phyloP scores from a whole-genome alignment of 768 basidiomycete species.

The Nevesoporus exiguus region DNA sequence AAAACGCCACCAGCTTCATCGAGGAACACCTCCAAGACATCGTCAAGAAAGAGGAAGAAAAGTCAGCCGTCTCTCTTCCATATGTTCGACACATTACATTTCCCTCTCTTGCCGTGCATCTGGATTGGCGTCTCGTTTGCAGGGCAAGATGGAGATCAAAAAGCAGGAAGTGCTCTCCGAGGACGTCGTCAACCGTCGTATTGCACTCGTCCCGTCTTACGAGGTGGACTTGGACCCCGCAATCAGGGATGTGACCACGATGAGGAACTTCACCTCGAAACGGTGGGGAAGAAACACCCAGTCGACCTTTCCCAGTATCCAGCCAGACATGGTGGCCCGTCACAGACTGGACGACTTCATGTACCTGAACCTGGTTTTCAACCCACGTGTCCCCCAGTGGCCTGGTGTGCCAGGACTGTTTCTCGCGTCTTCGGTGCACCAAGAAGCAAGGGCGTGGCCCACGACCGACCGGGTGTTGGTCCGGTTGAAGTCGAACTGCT shows the following conservation, averaged over 20 bases:
- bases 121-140: neutral
- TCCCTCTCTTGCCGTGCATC: neutral
- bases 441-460: neutral
- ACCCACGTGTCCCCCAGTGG: conserved; percentile 16
- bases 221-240: conserved; percentile 13
- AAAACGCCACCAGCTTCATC: conserved; percentile 10
- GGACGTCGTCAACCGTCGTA: conserved; percentile 14
- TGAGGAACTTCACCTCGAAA: conserved; percentile 13
- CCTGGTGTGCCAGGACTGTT: conserved; percentile 19
- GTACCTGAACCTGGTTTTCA: conserved; percentile 17
- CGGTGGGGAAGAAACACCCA: conserved; percentile 19
- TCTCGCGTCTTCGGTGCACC: conserved; percentile 6
- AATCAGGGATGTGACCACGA: conserved; percentile 17
- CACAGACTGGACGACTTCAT: conserved; percentile 20
- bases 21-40: neutral
- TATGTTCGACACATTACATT: neutral
- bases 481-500: conserved; percentile 10
- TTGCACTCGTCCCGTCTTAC: conserved; percentile 1
- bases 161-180: conserved; percentile 21
- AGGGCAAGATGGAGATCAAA: conserved; percentile 15
- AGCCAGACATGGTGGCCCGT: conserved; percentile 5
- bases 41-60: conserved; percentile 17
- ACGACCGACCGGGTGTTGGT: conserved; percentile 6
- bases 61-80: neutral
- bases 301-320: conserved; percentile 13